Evolutionary conservation across 768 basidiomycete species (phyloP).

Genomic region (Crucibulum laeve): DNA sequence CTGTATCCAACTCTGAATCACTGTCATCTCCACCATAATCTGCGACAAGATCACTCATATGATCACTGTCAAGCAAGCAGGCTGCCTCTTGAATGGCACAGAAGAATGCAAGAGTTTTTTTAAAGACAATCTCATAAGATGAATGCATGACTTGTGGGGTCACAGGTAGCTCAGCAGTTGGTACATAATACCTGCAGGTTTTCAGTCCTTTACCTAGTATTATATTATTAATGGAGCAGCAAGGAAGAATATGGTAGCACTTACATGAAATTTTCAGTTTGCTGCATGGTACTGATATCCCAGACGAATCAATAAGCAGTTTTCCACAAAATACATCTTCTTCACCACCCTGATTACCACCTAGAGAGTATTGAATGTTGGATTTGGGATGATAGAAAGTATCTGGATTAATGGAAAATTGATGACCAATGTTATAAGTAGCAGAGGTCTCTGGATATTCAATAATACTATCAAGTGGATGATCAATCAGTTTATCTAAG

Average conservation of each 20-base stretch:
- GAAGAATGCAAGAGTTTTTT: neutral
- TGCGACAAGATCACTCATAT: too few relatives aligned
- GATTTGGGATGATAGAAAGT: neutral
- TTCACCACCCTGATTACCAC: neutral
- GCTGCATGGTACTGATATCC: neutral
- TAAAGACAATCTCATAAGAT: neutral
- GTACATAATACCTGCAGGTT: neutral
- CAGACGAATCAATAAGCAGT: neutral
- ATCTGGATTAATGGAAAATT: neutral
- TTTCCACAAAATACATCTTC: neutral
- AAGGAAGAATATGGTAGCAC: neutral
- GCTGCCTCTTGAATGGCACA: too few relatives aligned
- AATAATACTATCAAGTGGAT: neutral
- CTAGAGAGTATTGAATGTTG: too few relatives aligned
- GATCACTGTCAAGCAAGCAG: too few relatives aligned
- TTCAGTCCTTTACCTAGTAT: neutral
- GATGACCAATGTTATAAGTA: neutral
- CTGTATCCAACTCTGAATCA: neutral
- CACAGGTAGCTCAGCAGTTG: neutral
- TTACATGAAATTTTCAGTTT: neutral
- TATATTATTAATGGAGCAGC: neutral
- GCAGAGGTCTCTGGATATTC: neutral
- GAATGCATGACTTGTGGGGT: neutral
- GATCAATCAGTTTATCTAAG: too few relatives aligned
- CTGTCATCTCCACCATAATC: neutral